A percentile compares a stretch with the other conserved stretches of the same genome.
These are phyloP conservation scores for Pneumocystis jirovecii DNA, from an alignment of 1,139 yeast genomes.

Conservation along the genomic window DNA sequence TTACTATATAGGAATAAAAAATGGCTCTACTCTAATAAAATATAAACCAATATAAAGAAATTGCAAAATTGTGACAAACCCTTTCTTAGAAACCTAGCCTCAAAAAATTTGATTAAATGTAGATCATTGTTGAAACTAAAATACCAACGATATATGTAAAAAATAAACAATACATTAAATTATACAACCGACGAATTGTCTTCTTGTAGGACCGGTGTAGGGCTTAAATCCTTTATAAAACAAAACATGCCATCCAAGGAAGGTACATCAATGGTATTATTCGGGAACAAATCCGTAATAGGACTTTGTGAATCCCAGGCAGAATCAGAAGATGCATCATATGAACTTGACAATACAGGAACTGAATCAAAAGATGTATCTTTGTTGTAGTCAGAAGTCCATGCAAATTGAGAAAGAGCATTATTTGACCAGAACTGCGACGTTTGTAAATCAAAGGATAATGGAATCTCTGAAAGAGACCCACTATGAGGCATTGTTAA, in stretches of 20 bases:
- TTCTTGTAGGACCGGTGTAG: background rate
- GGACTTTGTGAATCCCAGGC: background rate
- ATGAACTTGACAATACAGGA: background rate
- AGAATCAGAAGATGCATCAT: background rate
- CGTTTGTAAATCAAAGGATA: background rate
- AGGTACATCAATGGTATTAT: background rate
- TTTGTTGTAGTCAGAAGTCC: background rate
- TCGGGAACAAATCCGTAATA: background rate
- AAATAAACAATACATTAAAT: background rate
- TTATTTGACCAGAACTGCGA: background rate
- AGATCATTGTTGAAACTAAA: background rate
- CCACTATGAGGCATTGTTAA: background rate
- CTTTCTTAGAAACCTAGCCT: background rate
- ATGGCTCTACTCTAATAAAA: background rate
- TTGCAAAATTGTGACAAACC: background rate
- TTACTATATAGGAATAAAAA: background rate
- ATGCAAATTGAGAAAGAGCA: background rate
- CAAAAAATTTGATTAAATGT: background rate
- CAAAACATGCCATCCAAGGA: background rate
- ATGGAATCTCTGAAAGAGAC: background rate
- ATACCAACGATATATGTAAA: background rate
- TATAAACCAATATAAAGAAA: background rate
- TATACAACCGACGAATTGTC: background rate
- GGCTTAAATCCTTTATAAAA: constrained; percentile 1
- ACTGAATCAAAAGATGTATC: background rate